Evolutionary conservation across 2,329 filamentous ascomycete genomes (phyloP).

Genomic region (Ustilaginoidea virens): DNA sequence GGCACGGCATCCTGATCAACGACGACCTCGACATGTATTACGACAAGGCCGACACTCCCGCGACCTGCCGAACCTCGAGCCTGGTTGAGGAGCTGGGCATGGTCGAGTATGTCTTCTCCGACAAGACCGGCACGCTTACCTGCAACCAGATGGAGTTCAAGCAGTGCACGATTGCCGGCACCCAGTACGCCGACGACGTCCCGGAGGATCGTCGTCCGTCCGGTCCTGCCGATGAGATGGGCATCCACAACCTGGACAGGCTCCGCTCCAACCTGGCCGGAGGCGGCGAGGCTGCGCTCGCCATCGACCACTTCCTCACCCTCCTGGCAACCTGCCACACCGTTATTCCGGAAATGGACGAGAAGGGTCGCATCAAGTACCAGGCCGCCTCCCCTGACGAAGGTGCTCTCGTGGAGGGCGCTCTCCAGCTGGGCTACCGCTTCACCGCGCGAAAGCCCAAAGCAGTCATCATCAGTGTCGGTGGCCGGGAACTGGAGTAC

Average conservation of each 20-base stretch:
- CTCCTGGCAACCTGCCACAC: slow-evolving; percentile 88
- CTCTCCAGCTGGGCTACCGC: slow-evolving; percentile 68
- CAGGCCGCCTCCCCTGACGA: slow-evolving; percentile 96
- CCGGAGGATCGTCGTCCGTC: slow-evolving; percentile 78
- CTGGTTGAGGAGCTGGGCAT: slow-evolving; percentile 94
- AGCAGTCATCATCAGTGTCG: slow-evolving; percentile 68
- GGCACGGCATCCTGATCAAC: slow-evolving; percentile 93
- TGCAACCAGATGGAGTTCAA: slow-evolving; percentile 99
- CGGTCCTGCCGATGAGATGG: slow-evolving; percentile 65
- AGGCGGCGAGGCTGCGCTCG: slow-evolving; percentile 30
- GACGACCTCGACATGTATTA: slow-evolving; percentile 97
- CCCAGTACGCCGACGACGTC: slow-evolving; percentile 86
- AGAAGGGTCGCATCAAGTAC: slow-evolving; percentile 81
- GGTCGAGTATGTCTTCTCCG: slow-evolving; percentile 97
- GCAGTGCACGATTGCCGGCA: slow-evolving; percentile 81
- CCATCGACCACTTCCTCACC: slow-evolving; percentile 67
- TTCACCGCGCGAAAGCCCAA: slow-evolving; percentile 85
- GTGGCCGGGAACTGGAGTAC: slow-evolving; percentile 62
- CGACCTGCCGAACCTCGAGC: slow-evolving; percentile 89
- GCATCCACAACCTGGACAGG: slow-evolving; percentile 70
- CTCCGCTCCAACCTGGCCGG: slow-evolving; percentile 53
- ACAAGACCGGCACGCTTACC: slow-evolving; percentile 95
- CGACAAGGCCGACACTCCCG: slow-evolving; percentile 85
- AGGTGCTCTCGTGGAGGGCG: slow-evolving; percentile 89
- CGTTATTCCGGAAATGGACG: slow-evolving; percentile 80